Evolutionary conservation across 2,329 filamentous ascomycete genomes (phyloP).

Genomic region (Mollisiaceae sp.): DNA sequence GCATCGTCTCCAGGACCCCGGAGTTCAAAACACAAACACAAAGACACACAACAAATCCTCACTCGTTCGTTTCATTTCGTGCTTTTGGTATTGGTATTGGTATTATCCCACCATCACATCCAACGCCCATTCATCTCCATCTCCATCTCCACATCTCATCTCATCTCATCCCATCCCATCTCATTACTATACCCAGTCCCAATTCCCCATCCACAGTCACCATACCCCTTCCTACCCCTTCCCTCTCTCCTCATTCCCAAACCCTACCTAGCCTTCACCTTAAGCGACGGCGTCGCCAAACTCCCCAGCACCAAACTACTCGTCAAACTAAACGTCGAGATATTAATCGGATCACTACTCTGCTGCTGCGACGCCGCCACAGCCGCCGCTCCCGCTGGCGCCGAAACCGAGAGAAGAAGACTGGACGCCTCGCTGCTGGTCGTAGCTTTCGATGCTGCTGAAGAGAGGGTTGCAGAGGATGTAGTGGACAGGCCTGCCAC

Average conservation of each 20-base stretch:
- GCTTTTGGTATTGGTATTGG: too few relatives aligned
- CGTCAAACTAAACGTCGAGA: constrained; percentile 38
- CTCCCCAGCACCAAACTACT: constrained; percentile 39
- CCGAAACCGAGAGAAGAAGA: constrained; percentile 3
- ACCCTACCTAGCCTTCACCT: constrained; percentile 4
- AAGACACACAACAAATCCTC: too few relatives aligned
- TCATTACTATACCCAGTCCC: background rate
- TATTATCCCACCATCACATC: constrained; percentile 25
- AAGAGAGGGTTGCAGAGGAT: too few relatives aligned
- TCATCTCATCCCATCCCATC: too few relatives aligned
- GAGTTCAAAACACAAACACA: constrained; percentile 1
- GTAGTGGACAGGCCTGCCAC: too few relatives aligned
- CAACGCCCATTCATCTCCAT: constrained; percentile 19
- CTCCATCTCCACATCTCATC: constrained; percentile 7
- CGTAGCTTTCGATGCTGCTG: too few relatives aligned
- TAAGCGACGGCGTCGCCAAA: constrained; percentile 33
- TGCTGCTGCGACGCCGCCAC: constrained; percentile 4
- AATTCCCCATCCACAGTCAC: constrained; percentile 11
- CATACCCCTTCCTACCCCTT: background rate
- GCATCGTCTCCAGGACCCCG: constrained; percentile 24
- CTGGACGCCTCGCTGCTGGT: background rate
- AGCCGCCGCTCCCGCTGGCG: constrained; percentile 1
- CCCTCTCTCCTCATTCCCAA: background rate
- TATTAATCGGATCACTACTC: constrained; percentile 33
- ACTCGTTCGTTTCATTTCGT: background rate